Base-by-base conservation (phyloP, 129 eudicot species). In the Erigeron canadensis region DNA sequence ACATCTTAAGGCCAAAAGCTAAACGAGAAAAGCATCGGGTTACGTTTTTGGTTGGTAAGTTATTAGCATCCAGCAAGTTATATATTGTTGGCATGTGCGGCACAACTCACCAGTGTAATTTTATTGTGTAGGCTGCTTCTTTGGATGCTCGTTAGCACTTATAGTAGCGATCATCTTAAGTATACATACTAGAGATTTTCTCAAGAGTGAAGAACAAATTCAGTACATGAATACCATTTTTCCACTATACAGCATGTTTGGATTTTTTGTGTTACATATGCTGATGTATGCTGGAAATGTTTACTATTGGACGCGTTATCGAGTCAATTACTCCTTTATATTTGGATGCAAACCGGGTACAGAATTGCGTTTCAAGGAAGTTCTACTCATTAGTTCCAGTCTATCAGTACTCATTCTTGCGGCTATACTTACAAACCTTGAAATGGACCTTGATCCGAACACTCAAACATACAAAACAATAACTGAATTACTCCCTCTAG, bases 81-180 rank as follows among this genome's bases (percentile, higher is more conserved):
- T 11, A 37, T 62, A 39, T 16, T 34, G 67, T 40, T 62, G 21
- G 10, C 19, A 12, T 63, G 47, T 63, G 17, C 43, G 5, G 6
- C 19, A 39, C 11, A 54, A 54, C 54, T 40, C 4, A 40, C 16
- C 28, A 11, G 21, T 1, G 57, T 44, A 34, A 28, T 22, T 56
- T 21, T 55, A 28, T 70, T 4, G 46, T 55, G 65, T 72, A 88
- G 91, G 96, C 51, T 70, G 85, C 13, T 81, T 84, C 69, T 73
- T 81, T 3, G 96, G 91, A 51, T 83, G 91, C 74, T 74, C 89
- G 1, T 57, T 88, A 50, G 91, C 96, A 57, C 87, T 88, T 10
- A 12, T 86, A 16, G 83, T 73, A 12, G 87, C 80, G n/a, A 70
- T 86, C 28, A 43, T 72, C 46, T 51, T 74, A 56, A 10, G 57